A percentile compares a stretch with the other conserved stretches of the same genome.
phyloP scores from a whole-genome alignment of 495 filamentous ascomycete genomes.

The Penicillium steckii region DNA sequence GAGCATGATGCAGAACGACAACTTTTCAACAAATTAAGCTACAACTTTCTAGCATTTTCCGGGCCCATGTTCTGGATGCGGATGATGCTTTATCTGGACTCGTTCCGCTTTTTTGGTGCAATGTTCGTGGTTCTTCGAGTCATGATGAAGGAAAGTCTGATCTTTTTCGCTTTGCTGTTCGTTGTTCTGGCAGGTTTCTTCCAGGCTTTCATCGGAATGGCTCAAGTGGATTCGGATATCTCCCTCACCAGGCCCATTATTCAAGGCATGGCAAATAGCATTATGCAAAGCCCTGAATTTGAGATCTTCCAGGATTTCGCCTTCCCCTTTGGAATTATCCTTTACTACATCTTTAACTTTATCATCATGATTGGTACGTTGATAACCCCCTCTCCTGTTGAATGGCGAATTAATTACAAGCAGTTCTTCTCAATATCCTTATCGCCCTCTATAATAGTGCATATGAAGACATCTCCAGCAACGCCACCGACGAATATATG shows the following conservation, averaged over 20 bases:
- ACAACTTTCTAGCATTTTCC: slow-evolving; percentile 88
- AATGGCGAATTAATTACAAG: slow-evolving; percentile 14
- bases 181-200: slow-evolving; percentile 88
- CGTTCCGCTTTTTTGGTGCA: slow-evolving; percentile 91
- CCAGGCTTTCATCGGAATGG: slow-evolving; percentile 93
- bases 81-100: slow-evolving; percentile 88
- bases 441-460: slow-evolving; percentile 97
- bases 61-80: slow-evolving; percentile 98
- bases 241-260: slow-evolving; percentile 67
- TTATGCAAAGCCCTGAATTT: slow-evolving; percentile 91
- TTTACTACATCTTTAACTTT: slow-evolving; percentile 96
- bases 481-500: slow-evolving; percentile 93
- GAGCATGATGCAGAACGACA: slow-evolving; percentile 53
- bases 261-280: slow-evolving; percentile 83
- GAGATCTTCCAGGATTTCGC: slow-evolving; percentile 77
- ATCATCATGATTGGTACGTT: slow-evolving; percentile 77
- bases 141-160: slow-evolving; percentile 98
- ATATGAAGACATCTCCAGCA: slow-evolving; percentile 93
- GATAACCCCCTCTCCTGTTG: not conserved
- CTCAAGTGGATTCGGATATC: slow-evolving; percentile 69
- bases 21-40: slow-evolving; percentile 74
- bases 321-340: slow-evolving; percentile 78
- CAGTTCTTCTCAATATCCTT: slow-evolving; percentile 84
- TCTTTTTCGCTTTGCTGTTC: slow-evolving; percentile 92
- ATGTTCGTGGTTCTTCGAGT: slow-evolving; percentile 97